These are phyloP conservation scores for Bolboschoenoplectus hybrid DNA, from an alignment of 202 grass and related monocot species.

Conservation along the genomic window DNA sequence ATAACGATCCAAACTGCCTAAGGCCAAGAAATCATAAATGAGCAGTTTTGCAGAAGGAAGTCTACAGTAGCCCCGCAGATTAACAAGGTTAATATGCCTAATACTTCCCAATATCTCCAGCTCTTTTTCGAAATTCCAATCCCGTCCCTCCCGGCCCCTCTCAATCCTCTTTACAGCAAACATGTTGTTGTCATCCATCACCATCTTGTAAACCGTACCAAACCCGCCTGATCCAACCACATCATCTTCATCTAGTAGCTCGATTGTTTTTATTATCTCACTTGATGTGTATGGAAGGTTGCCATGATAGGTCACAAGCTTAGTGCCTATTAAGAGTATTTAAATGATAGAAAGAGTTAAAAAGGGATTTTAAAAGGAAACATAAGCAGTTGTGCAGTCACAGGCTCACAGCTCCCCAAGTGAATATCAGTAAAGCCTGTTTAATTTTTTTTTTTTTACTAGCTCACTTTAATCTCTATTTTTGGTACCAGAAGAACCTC, in stretches of 20 bases:
- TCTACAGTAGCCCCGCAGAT: slow-evolving; percentile 75
- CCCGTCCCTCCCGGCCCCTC: slow-evolving; percentile 47
- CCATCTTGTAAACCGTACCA: slow-evolving; percentile 90
- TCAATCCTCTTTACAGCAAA: slow-evolving; percentile 91
- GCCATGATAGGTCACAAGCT: slow-evolving; percentile 88
- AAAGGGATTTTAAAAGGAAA: background rate
- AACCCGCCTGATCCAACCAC: slow-evolving; percentile 85
- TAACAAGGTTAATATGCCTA: slow-evolving; percentile 96
- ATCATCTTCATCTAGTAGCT: slow-evolving; percentile 83
- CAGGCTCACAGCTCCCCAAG: background rate
- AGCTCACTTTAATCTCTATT: background rate
- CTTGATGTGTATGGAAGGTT: slow-evolving; percentile 86
- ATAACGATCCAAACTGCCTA: slow-evolving; percentile 79
- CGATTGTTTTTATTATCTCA: slow-evolving; percentile 87
- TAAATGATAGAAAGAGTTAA: background rate
- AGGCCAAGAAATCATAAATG: slow-evolving; percentile 78
- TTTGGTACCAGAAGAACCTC: slow-evolving; percentile 3
- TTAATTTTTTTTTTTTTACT: background rate
- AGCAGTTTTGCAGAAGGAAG: slow-evolving; percentile 72
- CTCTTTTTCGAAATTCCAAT: slow-evolving; percentile 81
- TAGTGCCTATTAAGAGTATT: slow-evolving; percentile 55
- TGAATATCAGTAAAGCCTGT: background rate
- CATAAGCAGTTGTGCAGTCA: background rate
- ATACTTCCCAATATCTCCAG: slow-evolving; percentile 88
- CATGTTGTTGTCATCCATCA: slow-evolving; percentile 74